These are phyloP conservation scores for Coriaria nepalensis DNA, from an alignment of 306 rosid genomes.

Conservation along the genomic window DNA sequence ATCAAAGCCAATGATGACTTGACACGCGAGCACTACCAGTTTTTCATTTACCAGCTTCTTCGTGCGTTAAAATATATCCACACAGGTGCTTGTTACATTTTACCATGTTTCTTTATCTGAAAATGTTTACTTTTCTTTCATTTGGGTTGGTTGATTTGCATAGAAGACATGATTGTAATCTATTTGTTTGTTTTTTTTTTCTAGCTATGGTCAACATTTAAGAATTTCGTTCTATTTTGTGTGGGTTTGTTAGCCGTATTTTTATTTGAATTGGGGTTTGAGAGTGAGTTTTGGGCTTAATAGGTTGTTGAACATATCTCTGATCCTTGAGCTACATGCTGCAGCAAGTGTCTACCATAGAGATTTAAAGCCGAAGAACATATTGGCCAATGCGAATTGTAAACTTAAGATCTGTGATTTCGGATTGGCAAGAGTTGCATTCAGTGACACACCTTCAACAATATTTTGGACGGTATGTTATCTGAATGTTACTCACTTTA, in stretches of 20 bases:
- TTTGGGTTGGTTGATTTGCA: too few relatives aligned
- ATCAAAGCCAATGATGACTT: slow-evolving; percentile 85
- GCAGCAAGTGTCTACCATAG: slow-evolving; percentile 95
- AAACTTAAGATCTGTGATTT: slow-evolving; percentile 94
- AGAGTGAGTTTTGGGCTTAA: too few relatives aligned
- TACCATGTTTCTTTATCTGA: background rate
- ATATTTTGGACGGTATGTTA: slow-evolving; percentile 87
- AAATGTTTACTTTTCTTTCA: too few relatives aligned
- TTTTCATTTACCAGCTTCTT: slow-evolving; percentile 89
- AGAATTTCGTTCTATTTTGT: background rate
- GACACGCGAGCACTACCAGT: slow-evolving; percentile 87
- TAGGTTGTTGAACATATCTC: too few relatives aligned
- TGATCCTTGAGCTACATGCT: slow-evolving; percentile 23
- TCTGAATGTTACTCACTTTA: slow-evolving; percentile 6
- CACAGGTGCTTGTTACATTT: slow-evolving; percentile 36
- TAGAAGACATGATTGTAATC: too few relatives aligned
- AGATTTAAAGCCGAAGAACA: slow-evolving; percentile 92
- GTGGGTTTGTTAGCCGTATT: background rate
- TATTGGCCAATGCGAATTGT: slow-evolving; percentile 93
- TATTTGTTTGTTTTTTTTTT: too few relatives aligned
- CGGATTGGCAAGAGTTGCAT: slow-evolving; percentile 93
- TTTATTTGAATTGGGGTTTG: too few relatives aligned
- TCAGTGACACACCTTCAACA: slow-evolving; percentile 74
- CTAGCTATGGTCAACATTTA: background rate
- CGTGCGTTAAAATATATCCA: slow-evolving; percentile 96